These are phyloP conservation scores for Capsicum rhomboideum DNA, from an alignment of 257 asterid genomes.

Conservation along the genomic window DNA sequence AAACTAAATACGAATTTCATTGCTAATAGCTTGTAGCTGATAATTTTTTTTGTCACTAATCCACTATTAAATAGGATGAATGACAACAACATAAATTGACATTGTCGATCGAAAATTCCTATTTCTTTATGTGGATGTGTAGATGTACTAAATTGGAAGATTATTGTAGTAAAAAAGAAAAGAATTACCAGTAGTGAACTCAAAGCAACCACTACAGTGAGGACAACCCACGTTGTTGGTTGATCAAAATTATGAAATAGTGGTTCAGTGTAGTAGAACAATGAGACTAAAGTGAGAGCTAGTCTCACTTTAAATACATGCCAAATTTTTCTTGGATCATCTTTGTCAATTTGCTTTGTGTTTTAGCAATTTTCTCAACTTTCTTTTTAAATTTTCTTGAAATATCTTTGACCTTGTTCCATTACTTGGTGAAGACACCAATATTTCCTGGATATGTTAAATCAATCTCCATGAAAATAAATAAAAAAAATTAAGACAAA, in stretches of 20 bases:
- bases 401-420: conserved; percentile 14
- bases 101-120: background rate
- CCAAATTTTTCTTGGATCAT: conserved; percentile 54
- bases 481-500: background rate
- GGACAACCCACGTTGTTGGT: conserved; percentile 72
- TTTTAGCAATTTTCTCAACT: conserved; percentile 1
- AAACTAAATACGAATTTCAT: no score
- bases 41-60: no score
- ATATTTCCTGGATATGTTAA: conserved; percentile 10
- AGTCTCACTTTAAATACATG: conserved; percentile 61
- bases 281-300: conserved; percentile 50
- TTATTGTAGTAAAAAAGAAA: background rate
- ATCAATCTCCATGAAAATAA: conserved; percentile 21
- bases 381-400: conserved; percentile 7
- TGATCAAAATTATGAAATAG: conserved; percentile 57
- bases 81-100: background rate
- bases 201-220: conserved; percentile 65
- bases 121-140: no score
- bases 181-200: conserved; percentile 55
- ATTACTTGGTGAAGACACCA: background rate
- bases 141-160: background rate
- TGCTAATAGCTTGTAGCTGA: no score
- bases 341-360: conserved; percentile 34
- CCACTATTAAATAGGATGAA: no score
- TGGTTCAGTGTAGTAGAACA: conserved; percentile 53